Base-by-base conservation (phyloP, 2,329 filamentous ascomycete species). In the Monilinia aucupariae region DNA sequence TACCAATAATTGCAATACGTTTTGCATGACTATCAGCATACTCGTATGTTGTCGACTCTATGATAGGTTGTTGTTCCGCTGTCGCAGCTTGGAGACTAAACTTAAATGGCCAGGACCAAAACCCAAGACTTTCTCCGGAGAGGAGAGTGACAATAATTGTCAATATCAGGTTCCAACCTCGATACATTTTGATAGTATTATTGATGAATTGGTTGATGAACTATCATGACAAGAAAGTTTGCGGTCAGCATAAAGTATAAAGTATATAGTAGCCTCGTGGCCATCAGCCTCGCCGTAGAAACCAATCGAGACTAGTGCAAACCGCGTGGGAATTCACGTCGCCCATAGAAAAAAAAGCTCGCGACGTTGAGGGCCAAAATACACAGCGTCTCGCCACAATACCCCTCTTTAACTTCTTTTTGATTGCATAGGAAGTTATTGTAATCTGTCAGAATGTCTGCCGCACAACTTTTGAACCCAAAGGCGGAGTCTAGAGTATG, bases 401-500 rank as follows among this genome's bases (percentile, higher is more conserved):
- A 62, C 47, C 53, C 25, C 25, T 48, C 27, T 59, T 32, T 52
- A 50, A 48, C 61, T 34, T 61, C 34, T 41, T 54, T 52, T 49
- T 50, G 65, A 63, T 62, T 49, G 65, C 67, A 51, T 52, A 34
- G 30, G 61, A 60, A 61, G 50, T 34, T 55, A 55, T 41, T 62
- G 20, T 41, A 41, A 43, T 55, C 41, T 65, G 59, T 64, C 67
- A 77, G 69, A 66, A 97, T 97, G 94, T 97, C 92, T 80, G 94
- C 94, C 72, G 92, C 94, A 75, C 93, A 97, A 81, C 87, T 99
- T 74, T 88, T 99, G 70, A 99, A 99, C 79, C 94, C 94, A 67
- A 99, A 99, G 83, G 94, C 94, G 74, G 94, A 99, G 82, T 97
- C 92, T 73, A 88, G 94, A 80, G 92, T 96, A 82, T 73, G 89